phyloP scores from a whole-genome alignment of 129 eudicot genomes.

The Saussurea involucrata region DNA sequence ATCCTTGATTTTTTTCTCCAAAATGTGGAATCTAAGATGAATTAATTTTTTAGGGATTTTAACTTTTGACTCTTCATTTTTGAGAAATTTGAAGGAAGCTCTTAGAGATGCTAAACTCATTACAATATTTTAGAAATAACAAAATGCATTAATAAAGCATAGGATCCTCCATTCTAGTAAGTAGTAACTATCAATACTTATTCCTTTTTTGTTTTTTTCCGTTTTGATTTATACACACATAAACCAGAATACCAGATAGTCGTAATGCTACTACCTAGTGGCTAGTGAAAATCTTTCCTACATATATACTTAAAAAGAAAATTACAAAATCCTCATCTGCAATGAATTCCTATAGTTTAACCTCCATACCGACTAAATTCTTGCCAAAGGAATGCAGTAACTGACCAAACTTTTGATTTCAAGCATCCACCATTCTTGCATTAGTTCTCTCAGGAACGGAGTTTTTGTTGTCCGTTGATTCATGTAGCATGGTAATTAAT shows the following conservation, averaged over 20 bases:
- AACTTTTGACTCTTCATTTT: too few relatives aligned
- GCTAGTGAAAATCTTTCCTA: constrained; percentile 10
- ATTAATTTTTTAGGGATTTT: too few relatives aligned
- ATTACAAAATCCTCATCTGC: constrained; percentile 27
- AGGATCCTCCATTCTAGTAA: constrained; percentile 7
- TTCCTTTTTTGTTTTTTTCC: constrained; percentile 1
- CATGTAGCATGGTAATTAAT: not conserved
- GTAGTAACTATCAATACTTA: not conserved
- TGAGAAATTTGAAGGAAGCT: too few relatives aligned
- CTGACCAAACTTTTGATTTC: not conserved
- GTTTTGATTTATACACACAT: not conserved
- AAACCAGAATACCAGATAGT: not conserved
- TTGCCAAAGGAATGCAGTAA: constrained; percentile 7
- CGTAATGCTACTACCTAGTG: constrained; percentile 1
- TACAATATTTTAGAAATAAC: not conserved
- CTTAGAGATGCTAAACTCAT: too few relatives aligned
- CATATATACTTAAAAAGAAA: constrained; percentile 12
- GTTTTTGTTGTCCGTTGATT: not conserved
- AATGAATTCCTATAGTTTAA: not conserved
- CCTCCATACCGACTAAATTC: not conserved
- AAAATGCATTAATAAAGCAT: constrained; percentile 10
- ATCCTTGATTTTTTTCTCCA: too few relatives aligned
- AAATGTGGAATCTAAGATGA: too few relatives aligned
- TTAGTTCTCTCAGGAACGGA: not conserved
- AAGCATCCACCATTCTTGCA: constrained; percentile 3